Evolutionary conservation across 352 stramenopile genomes (phyloP).

Genomic region (Globisporangium sylvaticum): DNA sequence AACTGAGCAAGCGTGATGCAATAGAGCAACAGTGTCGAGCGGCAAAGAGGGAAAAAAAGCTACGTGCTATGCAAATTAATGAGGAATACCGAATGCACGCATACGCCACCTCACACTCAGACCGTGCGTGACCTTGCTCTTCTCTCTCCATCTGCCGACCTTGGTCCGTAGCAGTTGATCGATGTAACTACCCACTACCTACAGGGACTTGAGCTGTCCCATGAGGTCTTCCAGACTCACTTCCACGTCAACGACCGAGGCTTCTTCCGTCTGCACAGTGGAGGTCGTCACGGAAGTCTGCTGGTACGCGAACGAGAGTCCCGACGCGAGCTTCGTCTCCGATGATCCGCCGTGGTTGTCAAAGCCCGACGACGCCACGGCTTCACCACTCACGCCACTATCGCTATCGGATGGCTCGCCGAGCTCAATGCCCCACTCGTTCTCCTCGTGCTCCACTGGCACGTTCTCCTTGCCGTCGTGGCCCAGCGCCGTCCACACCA

Average conservation of each 20-base stretch:
- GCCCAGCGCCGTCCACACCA: constrained; percentile 62
- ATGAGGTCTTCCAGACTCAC: constrained; percentile 79
- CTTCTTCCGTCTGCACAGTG: constrained; percentile 15
- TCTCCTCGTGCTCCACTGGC: constrained; percentile 63
- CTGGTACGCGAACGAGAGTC: constrained; percentile 62
- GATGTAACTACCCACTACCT: constrained; percentile 5
- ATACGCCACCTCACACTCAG: no score
- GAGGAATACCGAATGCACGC: no score
- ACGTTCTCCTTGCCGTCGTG: constrained; percentile 45
- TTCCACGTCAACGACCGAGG: constrained; percentile 25
- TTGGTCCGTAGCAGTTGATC: not conserved
- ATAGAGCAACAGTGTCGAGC: not conserved
- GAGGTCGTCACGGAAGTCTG: constrained; percentile 19
- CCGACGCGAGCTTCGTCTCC: constrained; percentile 33
- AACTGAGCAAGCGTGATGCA: not conserved
- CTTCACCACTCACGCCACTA: constrained; percentile 20
- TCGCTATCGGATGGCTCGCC: constrained; percentile 3
- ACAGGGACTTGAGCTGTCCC: constrained; percentile 73
- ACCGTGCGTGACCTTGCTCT: no score
- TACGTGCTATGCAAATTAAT: not conserved
- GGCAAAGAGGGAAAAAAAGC: not conserved
- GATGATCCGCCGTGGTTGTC: constrained; percentile 7
- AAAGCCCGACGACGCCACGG: constrained; percentile 3
- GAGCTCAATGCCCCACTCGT: constrained; percentile 88
- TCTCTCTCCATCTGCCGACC: not conserved